Evolutionary conservation across 2,329 filamentous ascomycete genomes (phyloP).

Genomic region (Stachybotrys chartarum): DNA sequence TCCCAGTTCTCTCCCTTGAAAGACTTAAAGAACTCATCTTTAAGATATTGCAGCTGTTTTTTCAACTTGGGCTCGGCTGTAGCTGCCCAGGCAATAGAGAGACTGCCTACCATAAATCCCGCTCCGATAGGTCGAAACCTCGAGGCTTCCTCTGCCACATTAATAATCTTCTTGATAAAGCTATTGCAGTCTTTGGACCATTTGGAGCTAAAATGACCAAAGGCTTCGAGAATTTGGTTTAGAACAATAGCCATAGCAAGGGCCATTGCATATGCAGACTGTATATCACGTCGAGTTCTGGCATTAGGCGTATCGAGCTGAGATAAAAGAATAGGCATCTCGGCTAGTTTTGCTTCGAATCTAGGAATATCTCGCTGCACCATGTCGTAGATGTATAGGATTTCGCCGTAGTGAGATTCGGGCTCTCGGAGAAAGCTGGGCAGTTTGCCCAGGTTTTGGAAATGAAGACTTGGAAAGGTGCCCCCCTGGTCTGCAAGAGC

Average conservation of each 20-base stretch:
- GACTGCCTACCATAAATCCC: neutral
- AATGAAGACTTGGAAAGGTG: neutral
- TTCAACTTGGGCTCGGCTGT: neutral
- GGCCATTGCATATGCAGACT: constrained; percentile 7
- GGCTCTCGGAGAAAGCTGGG: neutral
- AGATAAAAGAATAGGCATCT: neutral
- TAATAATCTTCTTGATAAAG: neutral
- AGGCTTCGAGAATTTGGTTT: constrained; percentile 11
- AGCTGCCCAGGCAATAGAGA: neutral
- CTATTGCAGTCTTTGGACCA: neutral
- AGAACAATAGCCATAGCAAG: constrained; percentile 5
- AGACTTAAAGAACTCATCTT: neutral
- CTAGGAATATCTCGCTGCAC: neutral
- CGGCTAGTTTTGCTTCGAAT: neutral
- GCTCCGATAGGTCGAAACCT: neutral
- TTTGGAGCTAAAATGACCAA: constrained; percentile 6
- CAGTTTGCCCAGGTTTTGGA: neutral
- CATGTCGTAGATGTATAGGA: neutral
- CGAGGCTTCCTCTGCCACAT: neutral
- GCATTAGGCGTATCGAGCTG: constrained; percentile 1
- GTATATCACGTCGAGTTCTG: constrained; percentile 2
- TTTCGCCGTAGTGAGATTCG: neutral
- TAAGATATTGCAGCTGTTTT: neutral
- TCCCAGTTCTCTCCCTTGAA: neutral
- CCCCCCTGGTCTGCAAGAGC: neutral